These are phyloP conservation scores for Vitis cinerea DNA, from an alignment of 164 flowering plant species.

Conservation along the genomic window DNA sequence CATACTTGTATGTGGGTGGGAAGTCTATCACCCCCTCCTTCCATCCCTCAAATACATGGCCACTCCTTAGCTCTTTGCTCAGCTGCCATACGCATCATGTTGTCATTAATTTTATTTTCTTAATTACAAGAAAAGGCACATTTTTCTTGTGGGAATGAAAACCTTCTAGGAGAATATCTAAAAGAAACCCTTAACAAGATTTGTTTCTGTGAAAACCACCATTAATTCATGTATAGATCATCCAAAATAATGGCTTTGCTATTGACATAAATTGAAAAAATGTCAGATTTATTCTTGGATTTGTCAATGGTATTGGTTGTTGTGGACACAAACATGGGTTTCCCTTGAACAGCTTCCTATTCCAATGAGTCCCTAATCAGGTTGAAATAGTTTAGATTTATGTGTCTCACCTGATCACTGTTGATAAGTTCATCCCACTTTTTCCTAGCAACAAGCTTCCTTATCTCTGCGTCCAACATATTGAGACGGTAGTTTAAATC, in stretches of 20 bases:
- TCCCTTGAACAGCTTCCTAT: background rate
- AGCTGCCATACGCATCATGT: constrained; percentile 50
- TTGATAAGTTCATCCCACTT: constrained; percentile 78
- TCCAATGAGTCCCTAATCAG: background rate
- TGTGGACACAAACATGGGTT: background rate
- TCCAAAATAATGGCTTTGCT: background rate
- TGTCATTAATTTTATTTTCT: background rate
- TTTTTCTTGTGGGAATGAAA: background rate
- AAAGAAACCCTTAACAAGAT: too few species aligned
- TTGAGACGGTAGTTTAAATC: constrained; percentile 95
- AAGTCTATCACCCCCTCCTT: constrained; percentile 84
- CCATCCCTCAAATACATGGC: constrained; percentile 94
- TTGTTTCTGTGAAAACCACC: too few species aligned
- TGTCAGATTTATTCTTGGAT: too few species aligned
- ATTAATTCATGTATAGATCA: too few species aligned
- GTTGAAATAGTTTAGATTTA: background rate
- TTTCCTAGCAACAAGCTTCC: constrained; percentile 68
- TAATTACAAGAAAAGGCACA: background rate
- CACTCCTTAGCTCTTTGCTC: constrained; percentile 65
- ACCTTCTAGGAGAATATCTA: too few species aligned
- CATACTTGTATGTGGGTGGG: constrained; percentile 97
- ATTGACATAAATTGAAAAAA: too few species aligned
- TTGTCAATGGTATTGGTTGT: too few species aligned
- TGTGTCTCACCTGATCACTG: constrained; percentile 70
- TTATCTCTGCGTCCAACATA: constrained; percentile 67